Conservation (phyloP, 306 rosid species). For the Cajanus cajan region DNA sequence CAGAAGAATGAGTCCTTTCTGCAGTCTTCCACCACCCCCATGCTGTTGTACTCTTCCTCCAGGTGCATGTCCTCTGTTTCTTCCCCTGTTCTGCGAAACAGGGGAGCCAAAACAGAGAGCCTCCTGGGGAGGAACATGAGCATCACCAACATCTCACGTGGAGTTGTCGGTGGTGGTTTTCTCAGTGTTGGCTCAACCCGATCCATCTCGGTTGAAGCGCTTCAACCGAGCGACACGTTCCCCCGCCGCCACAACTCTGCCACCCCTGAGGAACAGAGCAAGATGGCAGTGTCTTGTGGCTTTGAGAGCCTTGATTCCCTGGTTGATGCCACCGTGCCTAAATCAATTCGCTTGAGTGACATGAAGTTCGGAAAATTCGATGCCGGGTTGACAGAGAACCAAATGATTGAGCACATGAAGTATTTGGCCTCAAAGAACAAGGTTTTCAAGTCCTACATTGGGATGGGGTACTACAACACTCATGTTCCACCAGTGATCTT, state of each 20-base stretch:
- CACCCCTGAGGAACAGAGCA: constrained; percentile 76
- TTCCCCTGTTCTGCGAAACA: constrained; percentile 41
- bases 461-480: constrained; percentile 96
- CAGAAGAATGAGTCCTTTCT: constrained; percentile 57
- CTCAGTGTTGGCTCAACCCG: constrained; percentile 45
- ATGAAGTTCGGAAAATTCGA: constrained; percentile 76
- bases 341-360: constrained; percentile 70
- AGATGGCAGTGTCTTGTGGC: constrained; percentile 69
- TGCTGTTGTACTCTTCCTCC: constrained; percentile 54
- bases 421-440: constrained; percentile 73
- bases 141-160: constrained; percentile 1
- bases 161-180: constrained; percentile 28
- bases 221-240: constrained; percentile 86
- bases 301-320: constrained; percentile 66
- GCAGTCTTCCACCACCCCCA: constrained; percentile 51
- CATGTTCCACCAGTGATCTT: constrained; percentile 89
- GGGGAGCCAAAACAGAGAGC: constrained; percentile 45
- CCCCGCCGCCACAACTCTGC: constrained; percentile 97
- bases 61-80: constrained; percentile 74
- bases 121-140: constrained; percentile 20
- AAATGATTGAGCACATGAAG: constrained; percentile 93
- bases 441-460: constrained; percentile 74
- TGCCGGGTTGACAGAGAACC: constrained; percentile 84
- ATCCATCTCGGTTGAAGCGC: constrained; percentile 80
- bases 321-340: constrained; percentile 88